Evolutionary conservation across 2,329 filamentous ascomycete genomes (phyloP).

Genomic region (Rhytidhysteron rufulum): DNA sequence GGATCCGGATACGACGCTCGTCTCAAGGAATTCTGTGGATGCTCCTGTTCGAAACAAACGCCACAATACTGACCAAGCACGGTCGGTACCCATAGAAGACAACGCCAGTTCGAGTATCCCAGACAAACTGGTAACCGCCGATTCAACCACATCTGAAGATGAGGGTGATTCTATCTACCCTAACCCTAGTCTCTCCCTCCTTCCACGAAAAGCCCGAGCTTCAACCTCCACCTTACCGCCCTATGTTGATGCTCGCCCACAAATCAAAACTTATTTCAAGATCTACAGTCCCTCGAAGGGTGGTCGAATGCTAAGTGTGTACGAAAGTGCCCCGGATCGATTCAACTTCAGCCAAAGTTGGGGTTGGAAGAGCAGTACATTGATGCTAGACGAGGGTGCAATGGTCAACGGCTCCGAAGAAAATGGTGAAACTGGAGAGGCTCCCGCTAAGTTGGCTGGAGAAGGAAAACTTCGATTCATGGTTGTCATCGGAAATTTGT

Average conservation of each 20-base stretch:
- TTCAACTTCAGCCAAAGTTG: conserved; percentile 60
- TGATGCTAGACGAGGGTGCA: conserved; percentile 50
- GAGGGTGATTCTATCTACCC: conserved; percentile 20
- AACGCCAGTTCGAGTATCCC: background rate
- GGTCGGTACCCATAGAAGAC: background rate
- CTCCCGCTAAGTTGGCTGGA: conserved; percentile 31
- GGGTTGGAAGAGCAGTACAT: conserved; percentile 59
- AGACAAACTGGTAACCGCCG: background rate
- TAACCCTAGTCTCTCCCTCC: conserved; percentile 21
- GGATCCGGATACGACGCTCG: conserved; percentile 38
- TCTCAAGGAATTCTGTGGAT: conserved; percentile 21
- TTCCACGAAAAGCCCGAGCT: conserved; percentile 16
- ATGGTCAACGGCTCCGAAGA: conserved; percentile 17
- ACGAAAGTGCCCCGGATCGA: conserved; percentile 54
- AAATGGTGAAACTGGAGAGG: conserved; percentile 15
- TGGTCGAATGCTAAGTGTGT: conserved; percentile 57
- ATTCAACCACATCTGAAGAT: conserved; percentile 19
- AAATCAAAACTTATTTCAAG: conserved; percentile 60
- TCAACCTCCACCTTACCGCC: conserved; percentile 44
- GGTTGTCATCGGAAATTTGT: conserved; percentile 56
- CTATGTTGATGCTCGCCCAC: conserved; percentile 54
- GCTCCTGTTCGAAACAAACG: conserved; percentile 21
- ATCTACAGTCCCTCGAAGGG: conserved; percentile 58
- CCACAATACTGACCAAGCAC: conserved; percentile 12
- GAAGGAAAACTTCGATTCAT: conserved; percentile 55